Percentiles rank a stretch among this genome's conserved stretches.
These are phyloP conservation scores for Escallonia rubra DNA, from an alignment of 129 eudicot species.

Conservation along the genomic window DNA sequence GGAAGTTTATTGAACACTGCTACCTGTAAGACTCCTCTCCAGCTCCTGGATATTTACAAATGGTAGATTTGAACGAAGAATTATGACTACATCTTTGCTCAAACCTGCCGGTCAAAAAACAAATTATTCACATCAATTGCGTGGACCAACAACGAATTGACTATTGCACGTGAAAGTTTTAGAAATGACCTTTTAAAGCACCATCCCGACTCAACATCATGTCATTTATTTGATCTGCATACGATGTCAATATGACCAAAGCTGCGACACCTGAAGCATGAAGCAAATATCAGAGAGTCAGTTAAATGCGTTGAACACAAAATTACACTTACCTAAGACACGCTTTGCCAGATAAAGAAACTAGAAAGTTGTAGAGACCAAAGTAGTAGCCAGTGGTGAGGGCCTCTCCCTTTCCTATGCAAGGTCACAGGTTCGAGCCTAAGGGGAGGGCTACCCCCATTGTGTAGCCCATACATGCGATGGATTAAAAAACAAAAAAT, in stretches of 20 bases:
- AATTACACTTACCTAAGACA: too few species aligned
- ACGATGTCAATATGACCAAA: constrained; percentile 40
- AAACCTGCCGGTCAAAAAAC: constrained; percentile 29
- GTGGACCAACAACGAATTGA: not conserved
- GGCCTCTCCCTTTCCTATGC: too few species aligned
- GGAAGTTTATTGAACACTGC: too few species aligned
- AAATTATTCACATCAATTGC: not conserved
- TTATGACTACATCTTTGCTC: constrained; percentile 36
- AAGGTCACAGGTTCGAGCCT: too few species aligned
- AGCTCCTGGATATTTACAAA: constrained; percentile 45
- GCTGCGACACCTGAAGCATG: constrained; percentile 41
- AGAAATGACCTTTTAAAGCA: constrained; percentile 42
- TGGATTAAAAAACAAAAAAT: too few species aligned
- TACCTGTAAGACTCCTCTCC: constrained; percentile 52
- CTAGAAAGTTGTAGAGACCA: too few species aligned
- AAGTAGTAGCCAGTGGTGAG: too few species aligned
- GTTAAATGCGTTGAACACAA: not conserved
- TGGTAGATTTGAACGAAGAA: constrained; percentile 43
- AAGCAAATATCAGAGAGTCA: not conserved
- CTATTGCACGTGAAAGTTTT: constrained; percentile 4
- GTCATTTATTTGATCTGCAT: constrained; percentile 45
- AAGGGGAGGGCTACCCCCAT: too few species aligned
- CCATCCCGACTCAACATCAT: constrained; percentile 33
- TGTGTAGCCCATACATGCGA: too few species aligned
- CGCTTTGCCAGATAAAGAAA: too few species aligned